phyloP scores from a whole-genome alignment of 371 early-diverging fungal species.

The Apophysomyces variabilis region DNA sequence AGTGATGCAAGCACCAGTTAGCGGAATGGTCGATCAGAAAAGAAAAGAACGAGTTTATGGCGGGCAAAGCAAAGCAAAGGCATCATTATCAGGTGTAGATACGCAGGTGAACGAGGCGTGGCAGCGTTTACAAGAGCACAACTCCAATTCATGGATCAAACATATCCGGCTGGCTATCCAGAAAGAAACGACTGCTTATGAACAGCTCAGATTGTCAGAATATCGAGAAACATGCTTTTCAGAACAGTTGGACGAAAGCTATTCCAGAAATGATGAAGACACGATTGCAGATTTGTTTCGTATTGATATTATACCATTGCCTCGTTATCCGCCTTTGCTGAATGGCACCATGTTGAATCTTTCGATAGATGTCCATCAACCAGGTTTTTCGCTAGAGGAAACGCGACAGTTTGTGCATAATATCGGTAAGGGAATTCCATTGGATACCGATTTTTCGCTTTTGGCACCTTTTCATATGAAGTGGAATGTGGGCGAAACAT shows the following conservation, averaged over 20 bases:
- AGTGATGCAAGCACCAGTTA: constrained; percentile 25
- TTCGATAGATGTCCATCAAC: constrained; percentile 34
- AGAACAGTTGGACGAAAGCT: constrained; percentile 22
- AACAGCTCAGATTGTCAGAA: constrained; percentile 17
- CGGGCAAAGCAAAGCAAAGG: constrained; percentile 12
- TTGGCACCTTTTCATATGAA: constrained; percentile 59
- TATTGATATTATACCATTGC: constrained; percentile 30
- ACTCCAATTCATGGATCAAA: constrained; percentile 59
- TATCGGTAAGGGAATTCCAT: constrained; percentile 62
- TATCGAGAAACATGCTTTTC: constrained; percentile 24
- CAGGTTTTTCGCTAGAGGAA: constrained; percentile 50
- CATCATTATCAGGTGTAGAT: constrained; percentile 20
- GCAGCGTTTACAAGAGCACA: constrained; percentile 62
- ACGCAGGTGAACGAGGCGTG: constrained; percentile 55
- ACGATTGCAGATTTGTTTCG: constrained; percentile 24
- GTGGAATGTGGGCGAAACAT: constrained; percentile 45
- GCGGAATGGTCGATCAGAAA: constrained; percentile 23
- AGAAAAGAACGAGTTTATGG: constrained; percentile 18
- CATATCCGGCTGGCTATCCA: constrained; percentile 31
- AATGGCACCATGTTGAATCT: constrained; percentile 39
- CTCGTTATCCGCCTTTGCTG: constrained; percentile 49
- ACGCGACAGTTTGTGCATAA: constrained; percentile 64
- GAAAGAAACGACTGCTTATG: constrained; percentile 30
- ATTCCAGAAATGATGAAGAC: constrained; percentile 15
- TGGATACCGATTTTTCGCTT: constrained; percentile 57